Conservation (phyloP, 2,329 filamentous ascomycete species). For the Penicillium hordei region DNA sequence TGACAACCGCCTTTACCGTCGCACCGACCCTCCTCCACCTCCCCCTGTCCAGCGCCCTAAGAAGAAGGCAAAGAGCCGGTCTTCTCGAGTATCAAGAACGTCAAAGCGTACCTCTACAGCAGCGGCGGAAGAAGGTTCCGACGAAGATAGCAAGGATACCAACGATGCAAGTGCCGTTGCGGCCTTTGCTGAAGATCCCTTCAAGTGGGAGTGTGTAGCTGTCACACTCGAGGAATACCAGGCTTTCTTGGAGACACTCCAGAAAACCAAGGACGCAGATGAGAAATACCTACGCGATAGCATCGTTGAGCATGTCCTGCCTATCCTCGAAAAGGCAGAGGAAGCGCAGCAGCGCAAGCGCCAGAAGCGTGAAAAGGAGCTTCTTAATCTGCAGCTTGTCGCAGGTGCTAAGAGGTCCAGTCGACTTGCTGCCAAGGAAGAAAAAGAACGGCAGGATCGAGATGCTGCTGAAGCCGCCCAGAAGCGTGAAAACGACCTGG, state of each 20-base stretch:
- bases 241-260: conserved; percentile 67
- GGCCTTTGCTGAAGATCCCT: conserved; percentile 58
- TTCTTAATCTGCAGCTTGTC: conserved; percentile 79
- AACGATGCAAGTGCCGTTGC: conserved; percentile 32
- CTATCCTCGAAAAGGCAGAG: conserved; percentile 75
- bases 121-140: conserved; percentile 42
- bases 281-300: conserved; percentile 75
- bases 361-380: conserved; percentile 74
- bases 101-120: conserved; percentile 63
- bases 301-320: conserved; percentile 75
- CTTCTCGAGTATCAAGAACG: conserved; percentile 62
- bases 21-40: conserved; percentile 70
- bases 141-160: conserved; percentile 44
- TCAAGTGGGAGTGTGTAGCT: conserved; percentile 89
- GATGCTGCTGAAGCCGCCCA: conserved; percentile 69
- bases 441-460: conserved; percentile 73
- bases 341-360: conserved; percentile 68
- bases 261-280: conserved; percentile 76
- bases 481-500: conserved; percentile 64
- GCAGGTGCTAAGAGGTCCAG: conserved; percentile 94
- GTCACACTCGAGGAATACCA: conserved; percentile 77
- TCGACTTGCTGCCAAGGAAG: conserved; percentile 76
- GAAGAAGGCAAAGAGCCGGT: conserved; percentile 65
- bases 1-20: conserved; percentile 87
- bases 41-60: conserved; percentile 55